A percentile compares a stretch with the other conserved stretches of the same genome.
Evolutionary conservation across 306 rosid genomes (phyloP).

Genomic region (Begonia fuchsioides): DNA sequence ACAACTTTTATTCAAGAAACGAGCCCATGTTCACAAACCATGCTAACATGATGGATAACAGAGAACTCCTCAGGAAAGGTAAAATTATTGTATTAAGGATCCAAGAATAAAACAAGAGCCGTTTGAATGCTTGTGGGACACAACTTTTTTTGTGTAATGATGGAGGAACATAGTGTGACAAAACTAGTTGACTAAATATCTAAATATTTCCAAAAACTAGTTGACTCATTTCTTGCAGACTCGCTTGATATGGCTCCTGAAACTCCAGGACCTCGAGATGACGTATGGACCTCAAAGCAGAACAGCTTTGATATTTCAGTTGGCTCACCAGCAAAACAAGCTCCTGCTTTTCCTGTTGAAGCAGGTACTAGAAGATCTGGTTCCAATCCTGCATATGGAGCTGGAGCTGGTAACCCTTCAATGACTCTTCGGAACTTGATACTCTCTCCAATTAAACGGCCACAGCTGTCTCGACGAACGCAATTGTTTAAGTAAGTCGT

Average conservation of each 20-base stretch:
- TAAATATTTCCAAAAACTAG: slow-evolving; percentile 57
- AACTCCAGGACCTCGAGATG: slow-evolving; percentile 99
- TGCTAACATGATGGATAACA: slow-evolving; percentile 51
- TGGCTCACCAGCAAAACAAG: slow-evolving; percentile 70
- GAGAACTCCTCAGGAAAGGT: slow-evolving; percentile 76
- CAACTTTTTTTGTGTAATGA: no score
- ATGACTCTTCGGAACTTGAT: slow-evolving; percentile 72
- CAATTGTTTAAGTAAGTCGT: slow-evolving; percentile 66
- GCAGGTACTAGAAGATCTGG: slow-evolving; percentile 61
- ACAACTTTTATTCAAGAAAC: slow-evolving; percentile 73
- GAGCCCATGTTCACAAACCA: slow-evolving; percentile 70
- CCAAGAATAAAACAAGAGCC: not conserved
- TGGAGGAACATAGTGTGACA: no score
- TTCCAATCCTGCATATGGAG: slow-evolving; percentile 42
- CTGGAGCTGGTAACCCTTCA: slow-evolving; percentile 57
- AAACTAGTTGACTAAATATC: slow-evolving; percentile 14
- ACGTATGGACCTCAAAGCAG: slow-evolving; percentile 87
- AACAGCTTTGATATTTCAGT: slow-evolving; percentile 69
- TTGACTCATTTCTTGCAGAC: slow-evolving; percentile 87
- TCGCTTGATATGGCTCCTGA: slow-evolving; percentile 58
- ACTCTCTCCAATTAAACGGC: slow-evolving; percentile 90
- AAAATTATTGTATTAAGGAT: slow-evolving; percentile 15
- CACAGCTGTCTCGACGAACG: slow-evolving; percentile 82
- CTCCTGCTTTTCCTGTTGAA: slow-evolving; percentile 33
- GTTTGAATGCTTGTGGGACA: no score